Evolutionary conservation across 768 basidiomycete genomes (phyloP).

Genomic region (Mycena floridula): DNA sequence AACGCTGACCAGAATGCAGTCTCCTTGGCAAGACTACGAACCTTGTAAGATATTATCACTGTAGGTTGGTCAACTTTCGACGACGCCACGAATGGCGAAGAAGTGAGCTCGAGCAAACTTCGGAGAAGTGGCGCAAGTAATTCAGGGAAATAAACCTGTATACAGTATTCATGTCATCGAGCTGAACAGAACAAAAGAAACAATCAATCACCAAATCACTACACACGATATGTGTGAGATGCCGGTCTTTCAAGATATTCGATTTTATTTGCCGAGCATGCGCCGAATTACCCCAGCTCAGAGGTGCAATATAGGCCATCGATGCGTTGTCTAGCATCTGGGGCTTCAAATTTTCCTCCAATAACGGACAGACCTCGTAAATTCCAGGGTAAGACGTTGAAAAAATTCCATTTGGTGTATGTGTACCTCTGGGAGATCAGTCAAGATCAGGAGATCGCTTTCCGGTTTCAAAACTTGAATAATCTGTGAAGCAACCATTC

Average conservation of each 20-base stretch:
- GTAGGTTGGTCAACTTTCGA: conserved; percentile 10
- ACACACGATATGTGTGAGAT: conserved; percentile 65
- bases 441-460: conserved; percentile 48
- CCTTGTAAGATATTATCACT: conserved; percentile 70
- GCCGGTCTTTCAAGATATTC: conserved; percentile 24
- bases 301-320: conserved; percentile 44
- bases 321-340: conserved; percentile 5
- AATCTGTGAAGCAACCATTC: conserved; percentile 48
- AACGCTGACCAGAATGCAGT: conserved; percentile 74
- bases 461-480: conserved; percentile 26
- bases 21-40: conserved; percentile 69
- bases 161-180: not conserved
- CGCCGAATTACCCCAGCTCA: conserved; percentile 62
- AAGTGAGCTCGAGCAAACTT: conserved; percentile 67
- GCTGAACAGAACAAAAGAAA: not conserved
- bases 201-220: conserved; percentile 70
- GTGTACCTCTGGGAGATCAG: conserved; percentile 74
- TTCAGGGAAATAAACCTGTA: conserved; percentile 80
- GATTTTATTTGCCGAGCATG: conserved; percentile 35
- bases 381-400: not conserved
- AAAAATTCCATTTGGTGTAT: not conserved
- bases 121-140: conserved; percentile 73
- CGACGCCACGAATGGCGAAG: conserved; percentile 31
- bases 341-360: conserved; percentile 30
- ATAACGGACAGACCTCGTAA: conserved; percentile 39